Conservation (phyloP, 2,329 filamentous ascomycete species). For the Keithomyces neogunnii region DNA sequence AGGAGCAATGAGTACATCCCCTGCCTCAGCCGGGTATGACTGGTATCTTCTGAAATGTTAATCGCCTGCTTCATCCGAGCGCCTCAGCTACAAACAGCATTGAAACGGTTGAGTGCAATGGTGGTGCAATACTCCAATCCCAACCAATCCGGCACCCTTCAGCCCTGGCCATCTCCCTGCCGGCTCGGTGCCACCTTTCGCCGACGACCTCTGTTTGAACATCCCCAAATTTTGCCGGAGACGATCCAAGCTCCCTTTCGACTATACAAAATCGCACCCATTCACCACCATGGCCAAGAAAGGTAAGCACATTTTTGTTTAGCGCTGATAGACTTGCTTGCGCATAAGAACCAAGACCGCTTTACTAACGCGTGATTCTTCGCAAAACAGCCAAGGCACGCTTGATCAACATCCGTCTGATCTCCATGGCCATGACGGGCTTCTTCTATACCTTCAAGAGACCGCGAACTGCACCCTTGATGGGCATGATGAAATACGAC, state of each 20-base stretch:
- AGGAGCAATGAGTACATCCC: too few relatives aligned
- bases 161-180: not conserved
- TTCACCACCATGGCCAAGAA: constrained; percentile 17
- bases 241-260: constrained; percentile 8
- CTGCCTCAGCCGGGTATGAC: too few relatives aligned
- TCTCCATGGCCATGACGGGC: constrained; percentile 98
- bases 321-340: not conserved
- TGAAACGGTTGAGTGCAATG: too few relatives aligned
- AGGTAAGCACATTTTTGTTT: constrained; percentile 7
- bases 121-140: too few relatives aligned
- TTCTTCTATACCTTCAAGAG: constrained; percentile 91
- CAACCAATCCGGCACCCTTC: too few relatives aligned
- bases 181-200: not conserved
- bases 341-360: not conserved
- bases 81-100: too few relatives aligned
- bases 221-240: not conserved
- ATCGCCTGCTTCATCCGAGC: too few relatives aligned
- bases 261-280: not conserved
- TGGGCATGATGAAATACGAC: constrained; percentile 99
- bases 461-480: constrained; percentile 68
- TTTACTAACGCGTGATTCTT: constrained; percentile 8
- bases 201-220: not conserved
- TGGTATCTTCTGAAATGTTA: too few relatives aligned
- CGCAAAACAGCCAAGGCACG: constrained; percentile 68
- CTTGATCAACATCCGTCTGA: constrained; percentile 82